Conservation (phyloP, 371 early-diverging fungal species). For the Encephalitozoon romaleae region DNA sequence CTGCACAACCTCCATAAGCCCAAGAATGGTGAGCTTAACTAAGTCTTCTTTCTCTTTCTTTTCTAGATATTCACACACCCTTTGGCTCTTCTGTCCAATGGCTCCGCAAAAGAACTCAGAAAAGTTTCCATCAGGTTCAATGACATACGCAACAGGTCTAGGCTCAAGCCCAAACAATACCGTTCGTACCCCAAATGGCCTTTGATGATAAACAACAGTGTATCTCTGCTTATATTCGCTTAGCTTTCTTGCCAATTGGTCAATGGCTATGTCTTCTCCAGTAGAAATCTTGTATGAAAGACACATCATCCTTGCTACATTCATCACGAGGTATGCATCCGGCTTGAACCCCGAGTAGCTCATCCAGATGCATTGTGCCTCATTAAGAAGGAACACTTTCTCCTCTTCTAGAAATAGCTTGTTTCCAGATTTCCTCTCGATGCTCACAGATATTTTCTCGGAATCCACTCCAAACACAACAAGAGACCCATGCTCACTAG, state of each 20-base stretch:
- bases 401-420: slow-evolving; percentile 89
- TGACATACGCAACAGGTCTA: slow-evolving; percentile 82
- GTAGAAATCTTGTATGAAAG: slow-evolving; percentile 48
- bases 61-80: slow-evolving; percentile 23
- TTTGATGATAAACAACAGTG: slow-evolving; percentile 91
- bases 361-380: slow-evolving; percentile 90
- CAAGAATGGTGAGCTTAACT: slow-evolving; percentile 17
- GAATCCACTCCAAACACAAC: slow-evolving; percentile 48
- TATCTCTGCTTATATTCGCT: slow-evolving; percentile 69
- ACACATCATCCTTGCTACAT: slow-evolving; percentile 36
- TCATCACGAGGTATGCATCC: slow-evolving; percentile 56
- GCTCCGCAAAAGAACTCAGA: slow-evolving; percentile 78
- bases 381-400: slow-evolving; percentile 85
- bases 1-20: slow-evolving; percentile 41
- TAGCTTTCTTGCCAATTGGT: slow-evolving; percentile 70
- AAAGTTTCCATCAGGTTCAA: slow-evolving; percentile 97
- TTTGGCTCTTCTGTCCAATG: slow-evolving; percentile 54
- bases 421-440: slow-evolving; percentile 85
- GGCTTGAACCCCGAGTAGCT: slow-evolving; percentile 64
- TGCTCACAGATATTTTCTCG: slow-evolving; percentile 48
- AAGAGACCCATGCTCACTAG: slow-evolving; percentile 82
- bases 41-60: slow-evolving; percentile 10
- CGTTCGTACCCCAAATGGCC: slow-evolving; percentile 96
- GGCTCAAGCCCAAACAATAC: slow-evolving; percentile 80
- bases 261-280: slow-evolving; percentile 77